These are phyloP conservation scores for Alternaria sp. DNA, from an alignment of 2,329 filamentous ascomycete genomes.

Conservation along the genomic window DNA sequence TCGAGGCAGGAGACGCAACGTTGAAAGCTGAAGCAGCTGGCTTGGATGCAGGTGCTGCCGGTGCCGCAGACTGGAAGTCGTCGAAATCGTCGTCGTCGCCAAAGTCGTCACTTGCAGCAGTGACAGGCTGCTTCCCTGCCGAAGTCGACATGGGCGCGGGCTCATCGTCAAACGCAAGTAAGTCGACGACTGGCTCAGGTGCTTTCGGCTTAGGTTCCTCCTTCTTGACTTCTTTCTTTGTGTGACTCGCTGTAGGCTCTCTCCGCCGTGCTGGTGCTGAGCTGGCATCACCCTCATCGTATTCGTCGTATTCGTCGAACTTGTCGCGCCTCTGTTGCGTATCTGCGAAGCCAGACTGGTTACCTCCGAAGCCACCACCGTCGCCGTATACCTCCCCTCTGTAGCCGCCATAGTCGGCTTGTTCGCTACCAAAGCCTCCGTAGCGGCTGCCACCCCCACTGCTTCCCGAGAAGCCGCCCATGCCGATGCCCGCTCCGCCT, in stretches of 20 bases:
- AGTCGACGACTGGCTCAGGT: conserved; percentile 79
- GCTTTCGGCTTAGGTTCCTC: conserved; percentile 76
- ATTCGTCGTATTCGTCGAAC: conserved; percentile 98
- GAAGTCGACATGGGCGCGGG: conserved; percentile 59
- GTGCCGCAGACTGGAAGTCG: conserved; percentile 87
- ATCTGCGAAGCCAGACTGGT: conserved; percentile 70
- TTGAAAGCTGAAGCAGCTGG: conserved; percentile 51
- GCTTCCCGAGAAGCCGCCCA: conserved; percentile 60
- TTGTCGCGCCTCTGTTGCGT: conserved; percentile 69
- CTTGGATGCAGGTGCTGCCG: conserved; percentile 50
- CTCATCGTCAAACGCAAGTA: conserved; percentile 89
- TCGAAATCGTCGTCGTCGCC: conserved; percentile 90
- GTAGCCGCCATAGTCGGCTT: conserved; percentile 67
- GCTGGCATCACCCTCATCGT: conserved; percentile 74
- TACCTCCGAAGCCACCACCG: conserved; percentile 88
- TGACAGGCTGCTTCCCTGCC: conserved; percentile 52
- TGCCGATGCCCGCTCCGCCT: conserved; percentile 70
- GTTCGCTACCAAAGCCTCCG: conserved; percentile 82
- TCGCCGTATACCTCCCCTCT: conserved; percentile 88
- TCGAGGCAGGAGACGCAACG: conserved; percentile 56
- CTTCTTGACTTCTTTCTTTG: conserved; percentile 62
- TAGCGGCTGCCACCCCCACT: conserved; percentile 67
- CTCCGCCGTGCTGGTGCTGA: conserved; percentile 60
- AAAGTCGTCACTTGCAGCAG: conserved; percentile 51
- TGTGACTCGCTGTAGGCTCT: conserved; percentile 47